Evolutionary conservation across 139 green algal genomes (phyloP), one percentile per base, ranked within the genome.

Genomic region (Zygnema cylindricum): DNA sequence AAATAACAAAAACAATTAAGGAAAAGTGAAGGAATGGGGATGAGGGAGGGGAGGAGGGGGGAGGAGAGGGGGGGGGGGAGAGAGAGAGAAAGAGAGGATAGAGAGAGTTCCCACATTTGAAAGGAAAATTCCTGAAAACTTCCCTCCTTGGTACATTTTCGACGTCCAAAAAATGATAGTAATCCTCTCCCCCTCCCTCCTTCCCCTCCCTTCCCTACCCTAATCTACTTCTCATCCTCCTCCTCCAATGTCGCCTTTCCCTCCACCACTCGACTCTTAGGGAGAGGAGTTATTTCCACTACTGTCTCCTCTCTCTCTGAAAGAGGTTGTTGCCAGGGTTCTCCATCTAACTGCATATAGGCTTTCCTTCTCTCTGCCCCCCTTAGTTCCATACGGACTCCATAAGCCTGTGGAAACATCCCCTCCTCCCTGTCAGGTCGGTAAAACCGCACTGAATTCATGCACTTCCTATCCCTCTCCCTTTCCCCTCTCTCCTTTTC

Each of bases 261-360:
- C 7, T 25, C 49, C 16, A 16, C 7, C 49, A 7, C 7, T 63
- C 7, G 49, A 63, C 7, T 63, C 7, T 16, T 63, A 16, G 49
- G 7, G 49, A 16, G 7, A 63, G 49, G 16, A 25, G 49, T 16
- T 63, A 63, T 63, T 63, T 25, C 49, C 49, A 63, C 7, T 63
- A 16, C 49, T 63, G 7, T 63, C 7, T 63, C 49, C 49, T 63
- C n/a, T n/a, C n/a, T n/a, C n/a, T n/a, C n/a, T n/a, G n/a, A n/a
- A n/a, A 90, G 85, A 32, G 85, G 85, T 35, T 90, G 85, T 38
- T 89, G 36, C 85, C 85, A 90, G 22, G 85, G 85, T 55, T 90
- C 85, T 32, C 85, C 85, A 55, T 90, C 85, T 21, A 90, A 43
- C 85, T 86, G 77, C 85, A 90, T 41, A 0, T 82, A 90, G 25